Evolutionary conservation across 2,329 filamentous ascomycete species (phyloP).

Genomic region (Ilyonectria sp.): DNA sequence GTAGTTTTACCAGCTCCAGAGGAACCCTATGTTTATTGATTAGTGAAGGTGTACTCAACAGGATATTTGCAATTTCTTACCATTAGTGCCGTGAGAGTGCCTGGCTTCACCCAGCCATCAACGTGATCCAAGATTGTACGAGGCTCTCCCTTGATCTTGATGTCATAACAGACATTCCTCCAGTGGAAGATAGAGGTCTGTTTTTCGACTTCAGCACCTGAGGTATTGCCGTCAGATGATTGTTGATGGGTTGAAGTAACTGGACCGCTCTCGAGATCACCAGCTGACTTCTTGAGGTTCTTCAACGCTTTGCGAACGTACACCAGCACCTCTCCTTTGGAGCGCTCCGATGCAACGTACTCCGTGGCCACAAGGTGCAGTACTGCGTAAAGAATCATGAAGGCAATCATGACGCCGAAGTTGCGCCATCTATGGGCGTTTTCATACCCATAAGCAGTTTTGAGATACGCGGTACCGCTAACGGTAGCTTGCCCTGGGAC

Average conservation of each 20-base stretch:
- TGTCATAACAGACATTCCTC: slow-evolving; percentile 80
- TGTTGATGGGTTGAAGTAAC: background rate
- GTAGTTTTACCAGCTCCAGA: slow-evolving; percentile 91
- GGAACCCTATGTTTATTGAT: slow-evolving; percentile 59
- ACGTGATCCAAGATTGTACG: slow-evolving; percentile 78
- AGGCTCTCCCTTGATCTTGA: slow-evolving; percentile 75
- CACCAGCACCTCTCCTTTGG: slow-evolving; percentile 43
- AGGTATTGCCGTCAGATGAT: background rate
- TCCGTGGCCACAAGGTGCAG: slow-evolving; percentile 39
- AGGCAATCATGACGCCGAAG: slow-evolving; percentile 31
- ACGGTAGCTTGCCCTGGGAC: background rate
- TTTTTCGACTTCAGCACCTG: slow-evolving; percentile 13
- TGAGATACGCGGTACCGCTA: slow-evolving; percentile 25
- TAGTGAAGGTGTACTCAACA: background rate
- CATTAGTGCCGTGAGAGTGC: slow-evolving; percentile 79
- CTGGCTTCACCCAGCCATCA: slow-evolving; percentile 81
- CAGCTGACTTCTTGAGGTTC: background rate
- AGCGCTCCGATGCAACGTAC: slow-evolving; percentile 38
- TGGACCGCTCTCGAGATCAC: slow-evolving; percentile 14
- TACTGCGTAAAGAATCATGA: slow-evolving; percentile 24
- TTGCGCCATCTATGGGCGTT: slow-evolving; percentile 36
- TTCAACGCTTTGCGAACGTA: slow-evolving; percentile 26
- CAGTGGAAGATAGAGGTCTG: slow-evolving; percentile 72
- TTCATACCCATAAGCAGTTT: slow-evolving; percentile 27
- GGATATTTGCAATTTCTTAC: slow-evolving; percentile 50